Percentiles rank a stretch among this genome's conserved stretches.
These are phyloP conservation scores for Leishmania guyanensis DNA, from an alignment of 208 protist species.

Conservation along the genomic window DNA sequence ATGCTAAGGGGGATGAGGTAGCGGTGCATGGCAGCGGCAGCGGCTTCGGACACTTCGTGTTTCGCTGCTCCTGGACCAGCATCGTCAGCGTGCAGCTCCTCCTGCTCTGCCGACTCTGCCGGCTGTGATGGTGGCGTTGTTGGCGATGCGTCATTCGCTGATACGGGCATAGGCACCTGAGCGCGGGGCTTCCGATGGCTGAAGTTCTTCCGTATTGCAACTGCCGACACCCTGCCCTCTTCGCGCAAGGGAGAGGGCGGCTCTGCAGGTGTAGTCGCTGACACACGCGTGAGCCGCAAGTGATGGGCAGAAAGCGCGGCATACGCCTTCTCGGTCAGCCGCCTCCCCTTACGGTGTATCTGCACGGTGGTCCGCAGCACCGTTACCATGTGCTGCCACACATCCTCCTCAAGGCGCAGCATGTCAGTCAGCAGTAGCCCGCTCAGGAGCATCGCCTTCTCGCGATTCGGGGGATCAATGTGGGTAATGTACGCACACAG, in stretches of 20 bases:
- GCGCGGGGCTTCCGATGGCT: background rate
- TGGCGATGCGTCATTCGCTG: background rate
- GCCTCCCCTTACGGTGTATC: conserved; percentile 20
- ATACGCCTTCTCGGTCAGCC: conserved; percentile 24
- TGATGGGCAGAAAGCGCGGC: conserved; percentile 11
- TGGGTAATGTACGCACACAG: conserved; percentile 30
- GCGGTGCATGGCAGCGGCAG: conserved; percentile 5
- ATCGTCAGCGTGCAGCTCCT: background rate
- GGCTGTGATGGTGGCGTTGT: background rate
- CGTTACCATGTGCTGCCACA: conserved; percentile 35
- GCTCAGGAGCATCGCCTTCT: conserved; percentile 20
- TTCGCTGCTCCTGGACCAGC: background rate
- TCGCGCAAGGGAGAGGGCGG: background rate
- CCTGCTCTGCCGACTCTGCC: background rate
- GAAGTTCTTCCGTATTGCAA: background rate
- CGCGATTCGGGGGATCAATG: conserved; percentile 17
- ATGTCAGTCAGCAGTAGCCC: conserved; percentile 34
- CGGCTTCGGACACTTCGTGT: conserved; percentile 5
- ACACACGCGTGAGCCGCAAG: conserved; percentile 10
- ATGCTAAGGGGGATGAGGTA: conserved; percentile 36
- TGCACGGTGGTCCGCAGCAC: conserved; percentile 26
- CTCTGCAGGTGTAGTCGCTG: background rate
- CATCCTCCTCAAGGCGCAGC: conserved; percentile 21
- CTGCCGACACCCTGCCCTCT: background rate
- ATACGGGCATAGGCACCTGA: background rate